Base-by-base conservation (phyloP, 2,329 filamentous ascomycete genomes). In the Xylaria sp. region DNA sequence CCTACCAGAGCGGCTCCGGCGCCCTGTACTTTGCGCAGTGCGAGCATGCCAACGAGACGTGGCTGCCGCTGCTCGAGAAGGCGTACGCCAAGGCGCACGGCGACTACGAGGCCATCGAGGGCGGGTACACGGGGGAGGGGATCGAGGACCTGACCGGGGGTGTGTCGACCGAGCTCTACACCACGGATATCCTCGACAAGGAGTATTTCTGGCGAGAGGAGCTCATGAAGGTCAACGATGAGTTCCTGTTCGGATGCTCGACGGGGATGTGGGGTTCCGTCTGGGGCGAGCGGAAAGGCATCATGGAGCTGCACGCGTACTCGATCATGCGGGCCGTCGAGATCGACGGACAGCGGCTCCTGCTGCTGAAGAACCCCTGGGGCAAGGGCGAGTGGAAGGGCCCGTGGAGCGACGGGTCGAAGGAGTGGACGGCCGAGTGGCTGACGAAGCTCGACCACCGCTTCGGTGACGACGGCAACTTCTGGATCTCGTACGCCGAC, bases 361-460 rank as follows among this genome's bases (percentile, higher is more conserved):
- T 93, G 2, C 85, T 89, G 59, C 81, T 93, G 47, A 86, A 85
- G 71, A 96, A 96, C 73, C 93, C 93, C 0, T 96, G 92, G 93
- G 93, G 93, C 1, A 89, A 89, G 71, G 88, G 87, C 36, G 93
- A 94, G 79, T 96, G 93, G 92, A 91, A 88, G 34, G 93, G 93
- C 1, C 84, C 92, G 1, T 96, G 93, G 92, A 90, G 88, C 3
- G 93, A 96, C 75, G 93, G 93, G 0, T 93, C 91, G 6, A 92
- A 93, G 74, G 90, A 95, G 78, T 97, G 93, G 93, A 95, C 92
- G 0, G 84, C 92, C 0, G 90, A 94, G 72, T 93, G 91, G 87
- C 89, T 95, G 80, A 81, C 89, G 68, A 89, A 90, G 73, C 84
- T 96, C 0, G 84, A 86, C 54, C 92, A 94, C 76, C 88, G 86